These are phyloP conservation scores for Plasmodium sp. DNA, from an alignment of 169 alveolate species.

Conservation along the genomic window DNA sequence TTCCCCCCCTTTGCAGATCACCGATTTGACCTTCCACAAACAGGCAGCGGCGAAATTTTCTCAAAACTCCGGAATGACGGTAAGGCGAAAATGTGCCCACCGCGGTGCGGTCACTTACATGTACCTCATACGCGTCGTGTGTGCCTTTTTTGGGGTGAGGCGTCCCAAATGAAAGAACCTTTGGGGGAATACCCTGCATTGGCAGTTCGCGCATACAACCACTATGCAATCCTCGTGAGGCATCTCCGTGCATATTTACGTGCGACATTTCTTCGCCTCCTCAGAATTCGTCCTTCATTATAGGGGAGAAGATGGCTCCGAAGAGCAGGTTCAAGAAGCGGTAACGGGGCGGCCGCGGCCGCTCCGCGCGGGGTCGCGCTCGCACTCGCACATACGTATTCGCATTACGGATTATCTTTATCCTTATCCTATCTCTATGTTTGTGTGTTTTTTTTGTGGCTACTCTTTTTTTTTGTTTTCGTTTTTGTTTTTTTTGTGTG, in stretches of 20 bases:
- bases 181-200: neutral
- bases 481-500: neutral
- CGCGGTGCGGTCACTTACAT: neutral
- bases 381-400: neutral
- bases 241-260: neutral
- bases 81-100: neutral
- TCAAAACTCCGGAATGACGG: slow-evolving; percentile 18
- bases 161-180: neutral
- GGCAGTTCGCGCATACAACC: neutral
- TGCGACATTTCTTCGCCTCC: neutral
- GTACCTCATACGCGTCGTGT: neutral
- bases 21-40: slow-evolving; percentile 41
- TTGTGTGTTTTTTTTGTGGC: neutral
- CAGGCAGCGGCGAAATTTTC: slow-evolving; percentile 18
- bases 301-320: slow-evolving; percentile 53
- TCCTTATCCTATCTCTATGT: neutral
- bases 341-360: neutral
- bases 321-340: slow-evolving; percentile 36
- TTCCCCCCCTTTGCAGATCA: neutral
- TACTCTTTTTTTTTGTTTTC: neutral
- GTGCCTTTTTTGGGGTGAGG: neutral
- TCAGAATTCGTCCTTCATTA: slow-evolving; percentile 67
- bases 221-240: neutral
- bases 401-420: neutral
- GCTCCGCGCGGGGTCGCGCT: neutral